Base-by-base conservation (phyloP, 2,329 filamentous ascomycete genomes). In the Aspergillus amoenus region DNA sequence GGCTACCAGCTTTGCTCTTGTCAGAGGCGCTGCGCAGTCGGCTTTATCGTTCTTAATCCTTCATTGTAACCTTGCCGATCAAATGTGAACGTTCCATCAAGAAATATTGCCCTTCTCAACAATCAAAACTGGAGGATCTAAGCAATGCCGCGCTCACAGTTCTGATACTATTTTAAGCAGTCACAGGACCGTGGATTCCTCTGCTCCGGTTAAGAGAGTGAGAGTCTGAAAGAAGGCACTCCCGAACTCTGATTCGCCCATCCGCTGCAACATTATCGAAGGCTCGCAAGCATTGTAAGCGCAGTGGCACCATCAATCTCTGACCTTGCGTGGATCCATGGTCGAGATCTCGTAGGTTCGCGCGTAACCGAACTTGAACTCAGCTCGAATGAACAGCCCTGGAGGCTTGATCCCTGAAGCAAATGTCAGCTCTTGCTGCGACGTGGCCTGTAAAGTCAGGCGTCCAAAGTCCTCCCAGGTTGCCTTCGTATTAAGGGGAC, bases 81-180 rank as follows among this genome's bases (percentile, higher is more conserved):
- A 13, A 46, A 11, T 5, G 15, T 5, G 17, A 46, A 15, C 15
- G 44, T 46, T 46, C 27, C 30, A 48, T 22, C 21, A 12, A 48
- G 12, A 4, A 4, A 22, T 39, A 5, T 13, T 9, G 34, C 13
- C 34, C 6, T 44, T 44, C 45, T 37, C 24, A 24, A 7, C 30
- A 22, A 12, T 37, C 17, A 15, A 17, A 24, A 40, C 13, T 40
- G 32, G 46, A 49, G 37, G 30, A 49, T 40, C 34, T 49, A 13
- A 49, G 34, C 15, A 41, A 17, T 40, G 18, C 47, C 27, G 44
- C n/a, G 13, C n/a, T 43, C 44, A 9, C 34, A 40, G 15, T 22
- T 41, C 32, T 17, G 17, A 44, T 57, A 37, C 55, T 57, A 57
- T 57, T 57, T 57, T 57, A 52, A 46, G 55, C n/a, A 39, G 45